Base-by-base conservation (phyloP, 805 yeast genomes). In the Saturnispora gosingensis region DNA sequence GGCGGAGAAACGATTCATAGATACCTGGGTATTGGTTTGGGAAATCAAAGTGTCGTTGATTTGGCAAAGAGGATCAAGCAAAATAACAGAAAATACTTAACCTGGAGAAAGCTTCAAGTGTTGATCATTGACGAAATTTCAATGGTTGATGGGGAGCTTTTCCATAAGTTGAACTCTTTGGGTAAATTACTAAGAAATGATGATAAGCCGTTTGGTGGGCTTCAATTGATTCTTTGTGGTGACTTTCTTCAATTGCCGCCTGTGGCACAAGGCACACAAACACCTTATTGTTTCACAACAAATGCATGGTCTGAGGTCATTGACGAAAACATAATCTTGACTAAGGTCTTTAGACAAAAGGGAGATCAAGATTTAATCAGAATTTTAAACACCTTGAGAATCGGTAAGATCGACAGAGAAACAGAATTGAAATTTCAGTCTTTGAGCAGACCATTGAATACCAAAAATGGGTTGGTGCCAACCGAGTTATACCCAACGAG, bases 181-280 rank as follows among this genome's bases (percentile, higher is more conserved):
- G 97, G 93, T 0, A 74, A 83, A 57, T 61, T 59, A 1, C 49
- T 84, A 3, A 74, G 83, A 38, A 71, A 67, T 22, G 67, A 57
- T 24, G 64, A 70, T 13, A 58, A 56, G 46, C 97, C 97, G 0
- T 93, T 93, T 73, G 99, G 99, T 5, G 99, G 99, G 0, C 83
- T 93, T 43, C 99, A 93, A 61, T 58, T 93, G 15, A 79, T 93
- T 11, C 67, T 90, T 35, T 85, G 95, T 4, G 99, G 99, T n/a
- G 99, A 93, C 68, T 90, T 91, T 64, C 90, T 85, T 67, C 99
- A 93, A 68, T 72, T 93, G 43, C 99, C 99, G 1, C 99, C 99
- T 0, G 95, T 93, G 6, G 71, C 75, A 10, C 72, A 72, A 22
- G 67, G 63, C 20, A 66, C 66, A 0, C 61, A 55, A 40, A 63